A percentile compares a stretch with the other conserved stretches of the same genome.
Conservation (phyloP, 2,329 filamentous ascomycete species). For the Neofusicoccum kwambonambiense region DNA sequence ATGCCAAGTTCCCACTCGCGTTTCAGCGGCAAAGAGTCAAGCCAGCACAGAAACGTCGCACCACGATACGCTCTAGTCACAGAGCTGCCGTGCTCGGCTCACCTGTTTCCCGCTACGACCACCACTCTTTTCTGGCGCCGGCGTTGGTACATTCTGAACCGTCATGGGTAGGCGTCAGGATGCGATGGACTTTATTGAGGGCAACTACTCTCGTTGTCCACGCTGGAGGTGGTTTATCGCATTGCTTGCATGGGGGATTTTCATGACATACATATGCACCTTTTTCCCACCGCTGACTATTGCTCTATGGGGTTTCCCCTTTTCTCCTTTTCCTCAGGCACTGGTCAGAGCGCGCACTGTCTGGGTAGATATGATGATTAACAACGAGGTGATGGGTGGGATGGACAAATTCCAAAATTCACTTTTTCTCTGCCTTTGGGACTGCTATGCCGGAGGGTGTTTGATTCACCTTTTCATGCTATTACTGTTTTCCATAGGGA, state of each 20-base stretch:
- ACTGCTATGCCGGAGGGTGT: no score
- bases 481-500: no score
- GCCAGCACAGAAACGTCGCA: background rate
- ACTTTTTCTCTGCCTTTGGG: background rate
- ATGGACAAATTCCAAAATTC: background rate
- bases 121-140: background rate
- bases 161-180: slow-evolving; percentile 5
- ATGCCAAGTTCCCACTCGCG: background rate
- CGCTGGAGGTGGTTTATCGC: background rate
- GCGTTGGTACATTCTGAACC: background rate
- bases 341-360: background rate
- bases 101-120: background rate
- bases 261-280: background rate
- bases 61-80: background rate
- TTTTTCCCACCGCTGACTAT: background rate
- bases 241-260: slow-evolving; percentile 2
- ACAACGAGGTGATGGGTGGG: background rate
- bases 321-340: background rate
- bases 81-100: background rate
- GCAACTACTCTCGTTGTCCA: background rate
- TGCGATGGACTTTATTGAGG: background rate
- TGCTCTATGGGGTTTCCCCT: background rate
- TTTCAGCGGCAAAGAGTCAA: background rate
- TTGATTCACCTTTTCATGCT: no score
- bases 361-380: background rate